These are phyloP conservation scores for Phialophora macrospora DNA, from an alignment of 2,329 filamentous ascomycete genomes.

Conservation along the genomic window DNA sequence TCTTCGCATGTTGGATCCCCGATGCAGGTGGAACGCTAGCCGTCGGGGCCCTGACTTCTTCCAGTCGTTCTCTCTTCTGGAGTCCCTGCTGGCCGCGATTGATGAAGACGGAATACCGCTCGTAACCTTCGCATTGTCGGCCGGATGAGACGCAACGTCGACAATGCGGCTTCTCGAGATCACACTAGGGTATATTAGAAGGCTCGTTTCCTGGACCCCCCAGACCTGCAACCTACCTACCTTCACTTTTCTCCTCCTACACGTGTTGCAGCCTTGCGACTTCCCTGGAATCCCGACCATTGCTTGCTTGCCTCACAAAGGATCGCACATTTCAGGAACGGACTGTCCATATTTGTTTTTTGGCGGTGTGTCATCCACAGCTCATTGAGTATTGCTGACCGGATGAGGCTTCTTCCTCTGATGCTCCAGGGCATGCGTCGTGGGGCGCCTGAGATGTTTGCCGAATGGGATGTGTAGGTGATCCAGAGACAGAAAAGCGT, in stretches of 20 bases:
- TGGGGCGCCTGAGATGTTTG: background rate
- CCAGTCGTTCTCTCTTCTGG: constrained; percentile 19
- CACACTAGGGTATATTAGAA: constrained; percentile 15
- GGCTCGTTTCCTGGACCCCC: background rate
- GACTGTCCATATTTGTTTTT: background rate
- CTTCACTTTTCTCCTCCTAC: constrained; percentile 23
- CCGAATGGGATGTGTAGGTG: background rate
- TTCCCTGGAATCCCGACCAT: constrained; percentile 23
- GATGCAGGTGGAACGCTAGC: background rate
- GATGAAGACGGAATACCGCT: constrained; percentile 27
- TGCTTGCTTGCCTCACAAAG: background rate
- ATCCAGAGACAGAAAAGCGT: background rate
- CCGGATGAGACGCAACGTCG: constrained; percentile 13
- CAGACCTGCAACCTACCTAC: background rate
- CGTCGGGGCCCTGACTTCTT: constrained; percentile 11
- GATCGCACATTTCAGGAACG: background rate
- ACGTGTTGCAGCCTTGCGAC: constrained; percentile 26
- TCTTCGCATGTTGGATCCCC: background rate
- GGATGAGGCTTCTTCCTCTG: background rate
- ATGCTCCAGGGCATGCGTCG: background rate
- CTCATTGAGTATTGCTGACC: background rate
- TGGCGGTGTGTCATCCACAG: background rate
- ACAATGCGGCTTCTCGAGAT: constrained; percentile 20
- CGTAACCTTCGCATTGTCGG: constrained; percentile 25
- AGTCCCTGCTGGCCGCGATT: constrained; percentile 22